Conservation (phyloP, 305 asterid species). For the Plantago coronopus region DNA sequence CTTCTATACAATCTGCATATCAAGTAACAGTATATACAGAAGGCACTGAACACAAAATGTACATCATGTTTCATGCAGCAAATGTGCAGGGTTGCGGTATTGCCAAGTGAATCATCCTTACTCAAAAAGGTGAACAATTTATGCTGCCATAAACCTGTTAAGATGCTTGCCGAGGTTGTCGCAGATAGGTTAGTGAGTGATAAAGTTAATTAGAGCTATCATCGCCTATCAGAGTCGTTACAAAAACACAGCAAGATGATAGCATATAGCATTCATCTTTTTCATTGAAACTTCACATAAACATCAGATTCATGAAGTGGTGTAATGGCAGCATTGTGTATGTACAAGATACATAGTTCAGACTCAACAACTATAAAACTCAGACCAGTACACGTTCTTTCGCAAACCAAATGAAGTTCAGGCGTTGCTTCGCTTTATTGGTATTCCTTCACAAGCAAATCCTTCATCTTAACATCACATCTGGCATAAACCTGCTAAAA, state of each 20-base stretch:
- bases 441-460: not conserved
- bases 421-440: not conserved
- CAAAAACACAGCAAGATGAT: not conserved
- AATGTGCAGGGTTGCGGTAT: not conserved
- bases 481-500: not conserved
- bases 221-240: too few species aligned
- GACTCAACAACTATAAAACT: too few species aligned
- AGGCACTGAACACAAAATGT: slow-evolving; percentile 6
- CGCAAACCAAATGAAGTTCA: not conserved
- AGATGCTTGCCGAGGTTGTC: too few species aligned
- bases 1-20: too few species aligned
- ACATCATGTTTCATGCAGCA: slow-evolving; percentile 4
- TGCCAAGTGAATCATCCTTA: slow-evolving; percentile 4
- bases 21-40: not conserved
- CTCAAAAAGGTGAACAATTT: not conserved
- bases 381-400: not conserved
- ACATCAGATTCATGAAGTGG: not conserved
- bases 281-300: not conserved
- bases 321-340: not conserved
- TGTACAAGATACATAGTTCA: not conserved
- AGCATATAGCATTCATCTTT: not conserved
- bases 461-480: not conserved
- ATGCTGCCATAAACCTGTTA: not conserved
- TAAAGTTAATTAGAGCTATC: too few species aligned
- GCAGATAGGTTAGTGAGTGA: too few species aligned